These are phyloP conservation scores for Candida tibetensis DNA, from an alignment of 805 yeast genomes.

Conservation along the genomic window DNA sequence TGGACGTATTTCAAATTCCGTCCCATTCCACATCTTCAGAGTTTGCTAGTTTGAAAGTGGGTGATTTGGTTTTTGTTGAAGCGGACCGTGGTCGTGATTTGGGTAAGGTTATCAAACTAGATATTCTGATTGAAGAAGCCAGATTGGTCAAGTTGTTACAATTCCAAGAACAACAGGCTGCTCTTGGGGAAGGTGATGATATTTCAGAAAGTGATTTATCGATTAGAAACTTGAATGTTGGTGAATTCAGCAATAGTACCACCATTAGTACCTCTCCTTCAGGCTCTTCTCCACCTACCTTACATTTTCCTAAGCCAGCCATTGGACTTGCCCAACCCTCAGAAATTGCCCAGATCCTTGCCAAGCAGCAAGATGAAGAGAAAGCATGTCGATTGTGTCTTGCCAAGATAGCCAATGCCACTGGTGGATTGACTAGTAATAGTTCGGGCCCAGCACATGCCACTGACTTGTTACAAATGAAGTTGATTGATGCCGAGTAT, in stretches of 20 bases:
- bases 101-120: conserved; percentile 60
- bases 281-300: conserved; percentile 38
- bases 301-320: conserved; percentile 67
- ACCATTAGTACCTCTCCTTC: conserved; percentile 7
- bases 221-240: conserved; percentile 20
- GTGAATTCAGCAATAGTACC: neutral
- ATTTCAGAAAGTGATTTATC: conserved; percentile 21
- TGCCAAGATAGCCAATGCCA: conserved; percentile 49
- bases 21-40: conserved; percentile 15
- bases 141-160: conserved; percentile 62
- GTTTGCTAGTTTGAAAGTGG: conserved; percentile 38
- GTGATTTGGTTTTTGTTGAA: conserved; percentile 77
- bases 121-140: conserved; percentile 64
- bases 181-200: conserved; percentile 39
- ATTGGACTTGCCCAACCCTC: conserved; percentile 58
- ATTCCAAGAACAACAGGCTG: conserved; percentile 69
- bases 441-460: conserved; percentile 6
- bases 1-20: conserved; percentile 72
- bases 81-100: conserved; percentile 81
- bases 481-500: conserved; percentile 71
- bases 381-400: conserved; percentile 63
- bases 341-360: conserved; percentile 57
- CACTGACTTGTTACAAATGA: conserved; percentile 44
- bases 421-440: conserved; percentile 9
- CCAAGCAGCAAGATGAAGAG: conserved; percentile 66